Conservation (phyloP, 352 stramenopile species). For the Thraustochytrium striatum region DNA sequence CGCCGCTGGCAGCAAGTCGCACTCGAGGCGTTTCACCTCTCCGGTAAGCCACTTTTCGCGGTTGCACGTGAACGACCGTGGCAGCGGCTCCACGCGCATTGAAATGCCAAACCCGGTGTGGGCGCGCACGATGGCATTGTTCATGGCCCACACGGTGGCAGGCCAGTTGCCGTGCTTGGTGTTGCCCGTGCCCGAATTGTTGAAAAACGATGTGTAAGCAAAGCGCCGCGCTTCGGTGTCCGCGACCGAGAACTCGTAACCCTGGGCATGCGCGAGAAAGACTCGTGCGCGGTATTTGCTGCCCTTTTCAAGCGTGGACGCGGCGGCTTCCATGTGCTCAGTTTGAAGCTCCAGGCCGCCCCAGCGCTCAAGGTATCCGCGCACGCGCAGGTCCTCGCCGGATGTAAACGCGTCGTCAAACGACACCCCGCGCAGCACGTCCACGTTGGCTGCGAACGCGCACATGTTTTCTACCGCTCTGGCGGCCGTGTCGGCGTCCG, state of each 20-base stretch:
- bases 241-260: background rate
- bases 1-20: constrained; percentile 26
- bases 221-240: background rate
- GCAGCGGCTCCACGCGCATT: background rate
- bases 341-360: constrained; percentile 10
- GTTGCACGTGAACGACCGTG: constrained; percentile 7
- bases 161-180: constrained; percentile 17
- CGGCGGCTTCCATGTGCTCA: background rate
- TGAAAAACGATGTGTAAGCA: constrained; percentile 28
- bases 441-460: background rate
- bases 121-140: constrained; percentile 5
- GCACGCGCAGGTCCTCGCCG: background rate
- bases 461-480: background rate
- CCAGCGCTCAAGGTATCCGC: constrained; percentile 14
- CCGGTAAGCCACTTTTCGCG: constrained; percentile 17
- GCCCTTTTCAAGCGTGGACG: background rate
- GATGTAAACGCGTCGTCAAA: background rate
- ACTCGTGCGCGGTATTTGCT: background rate
- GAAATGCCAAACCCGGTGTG: background rate
- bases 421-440: constrained; percentile 8
- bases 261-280: constrained; percentile 28
- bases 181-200: constrained; percentile 29
- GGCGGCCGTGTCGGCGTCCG: no score
- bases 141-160: background rate
- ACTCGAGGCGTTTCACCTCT: background rate